Base-by-base conservation (phyloP, 805 yeast genomes). In the Kluyveromyces wickerhamii region DNA sequence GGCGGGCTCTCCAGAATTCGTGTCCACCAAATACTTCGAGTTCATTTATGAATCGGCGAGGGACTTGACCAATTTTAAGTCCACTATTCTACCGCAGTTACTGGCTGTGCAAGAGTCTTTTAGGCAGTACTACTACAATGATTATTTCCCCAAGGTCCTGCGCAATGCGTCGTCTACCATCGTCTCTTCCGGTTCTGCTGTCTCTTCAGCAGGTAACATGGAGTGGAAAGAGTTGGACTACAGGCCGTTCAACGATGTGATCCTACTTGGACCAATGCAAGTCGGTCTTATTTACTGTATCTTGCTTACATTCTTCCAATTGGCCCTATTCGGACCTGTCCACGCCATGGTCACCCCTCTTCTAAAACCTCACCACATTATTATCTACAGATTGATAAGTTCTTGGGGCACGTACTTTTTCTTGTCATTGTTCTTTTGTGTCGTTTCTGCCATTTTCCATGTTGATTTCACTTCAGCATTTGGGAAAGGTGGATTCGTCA, bases 241-340 rank as follows among this genome's bases (percentile, higher is more conserved):
- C 32, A 60, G 65, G n/a, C 82, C 83, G 2, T 63, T 60, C 34
- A 54, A 56, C 1, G 61, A 73, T 45, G 62, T 71, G 2, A 74
- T 72, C 4, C 50, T 77, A 10, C 45, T 68, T 28, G 87, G 87
- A 1, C 86, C 88, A 4, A 55, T 75, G 4, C 89, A 81, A 53
- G 78, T 82, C 40, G 92, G 92, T 34, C 66, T 80, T 43, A 78
- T 83, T 53, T 82, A 75, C 51, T 63, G 80, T 51, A 69, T 83
- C 47, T 75, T 83, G 51, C 54, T 81, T 37, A 74, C 89, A 3
- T 80, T 84, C 52, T 79, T 84, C 68, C 79, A 77, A 45, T 69
- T 79, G 46, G 70, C 56, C 20, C 70, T 81, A 62, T 77, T 77
- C 49, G 59, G 58, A 9, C 71, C 69, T 15, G 46, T 78, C 12